A percentile compares a stretch with the other conserved stretches of the same genome.
Evolutionary conservation across 495 filamentous ascomycete genomes (phyloP).

Genomic region (Neurospora sp.): DNA sequence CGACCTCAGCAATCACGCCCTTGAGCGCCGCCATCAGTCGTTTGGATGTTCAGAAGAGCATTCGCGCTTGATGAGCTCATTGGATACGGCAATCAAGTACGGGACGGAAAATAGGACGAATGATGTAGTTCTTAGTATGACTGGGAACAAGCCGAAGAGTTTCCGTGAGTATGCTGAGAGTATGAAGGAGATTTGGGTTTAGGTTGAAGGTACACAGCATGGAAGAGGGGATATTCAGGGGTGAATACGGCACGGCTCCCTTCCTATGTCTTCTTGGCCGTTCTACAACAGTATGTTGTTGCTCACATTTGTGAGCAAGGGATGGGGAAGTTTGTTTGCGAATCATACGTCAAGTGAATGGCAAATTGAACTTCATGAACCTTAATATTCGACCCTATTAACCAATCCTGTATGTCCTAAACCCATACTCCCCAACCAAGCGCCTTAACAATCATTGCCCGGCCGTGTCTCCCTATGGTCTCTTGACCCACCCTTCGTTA

Average conservation of each 20-base stretch:
- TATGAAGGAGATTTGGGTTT: conserved; percentile 22
- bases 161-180: conserved; percentile 28
- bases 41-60: conserved; percentile 28
- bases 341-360: neutral
- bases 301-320: neutral
- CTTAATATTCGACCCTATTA: neutral
- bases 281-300: neutral
- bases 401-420: neutral
- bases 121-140: conserved; percentile 27
- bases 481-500: neutral
- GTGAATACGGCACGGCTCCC: neutral
- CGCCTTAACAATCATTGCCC: neutral
- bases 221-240: neutral
- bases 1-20: conserved; percentile 26
- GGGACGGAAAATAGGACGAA: conserved; percentile 31
- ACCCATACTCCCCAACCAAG: neutral
- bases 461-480: neutral
- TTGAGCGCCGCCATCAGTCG: conserved; percentile 11
- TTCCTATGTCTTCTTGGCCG: neutral
- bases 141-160: conserved; percentile 22
- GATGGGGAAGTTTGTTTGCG: neutral
- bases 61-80: conserved; percentile 20
- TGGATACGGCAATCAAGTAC: conserved; percentile 27
- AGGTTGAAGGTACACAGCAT: neutral
- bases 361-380: neutral